Percentiles rank a stretch among this genome's conserved stretches.
phyloP scores from a whole-genome alignment of 1,139 yeast genomes.

The Debaryomyces subglobosus region DNA sequence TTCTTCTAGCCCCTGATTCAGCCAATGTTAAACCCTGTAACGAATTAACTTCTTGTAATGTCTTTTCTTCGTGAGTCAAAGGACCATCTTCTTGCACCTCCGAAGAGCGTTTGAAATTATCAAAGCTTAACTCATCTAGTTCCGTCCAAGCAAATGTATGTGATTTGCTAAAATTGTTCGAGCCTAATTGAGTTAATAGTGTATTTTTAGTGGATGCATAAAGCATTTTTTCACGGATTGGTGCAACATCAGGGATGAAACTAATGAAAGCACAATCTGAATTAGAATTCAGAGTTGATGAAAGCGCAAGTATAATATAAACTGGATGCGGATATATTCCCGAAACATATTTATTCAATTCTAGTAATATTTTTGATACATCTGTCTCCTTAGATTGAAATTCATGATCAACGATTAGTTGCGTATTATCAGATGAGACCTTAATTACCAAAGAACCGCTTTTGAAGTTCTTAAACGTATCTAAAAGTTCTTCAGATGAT shows the following conservation, averaged over 20 bases:
- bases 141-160: conserved; percentile 58
- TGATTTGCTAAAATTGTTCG: conserved; percentile 57
- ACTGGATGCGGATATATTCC: conserved; percentile 54
- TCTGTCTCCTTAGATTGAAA: conserved; percentile 29
- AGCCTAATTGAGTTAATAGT: conserved; percentile 70
- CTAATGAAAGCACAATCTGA: conserved; percentile 61
- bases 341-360: conserved; percentile 35
- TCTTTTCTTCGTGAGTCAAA: conserved; percentile 63
- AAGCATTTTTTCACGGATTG: conserved; percentile 85
- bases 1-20: conserved; percentile 15
- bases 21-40: conserved; percentile 35
- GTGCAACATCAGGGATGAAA: conserved; percentile 85
- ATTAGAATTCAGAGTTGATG: not conserved
- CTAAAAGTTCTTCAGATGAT: conserved; percentile 48
- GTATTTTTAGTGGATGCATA: conserved; percentile 90
- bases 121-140: conserved; percentile 58
- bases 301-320: conserved; percentile 52
- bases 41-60: conserved; percentile 48
- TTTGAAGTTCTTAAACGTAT: conserved; percentile 28
- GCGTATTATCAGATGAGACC: conserved; percentile 49
- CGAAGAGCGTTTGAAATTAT: conserved; percentile 48
- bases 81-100: conserved; percentile 45
- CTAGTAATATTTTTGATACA: conserved; percentile 38
- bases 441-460: conserved; percentile 38
- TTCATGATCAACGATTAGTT: conserved; percentile 42